phyloP scores from a whole-genome alignment of 768 basidiomycete genomes.

The Boletus insuetus region DNA sequence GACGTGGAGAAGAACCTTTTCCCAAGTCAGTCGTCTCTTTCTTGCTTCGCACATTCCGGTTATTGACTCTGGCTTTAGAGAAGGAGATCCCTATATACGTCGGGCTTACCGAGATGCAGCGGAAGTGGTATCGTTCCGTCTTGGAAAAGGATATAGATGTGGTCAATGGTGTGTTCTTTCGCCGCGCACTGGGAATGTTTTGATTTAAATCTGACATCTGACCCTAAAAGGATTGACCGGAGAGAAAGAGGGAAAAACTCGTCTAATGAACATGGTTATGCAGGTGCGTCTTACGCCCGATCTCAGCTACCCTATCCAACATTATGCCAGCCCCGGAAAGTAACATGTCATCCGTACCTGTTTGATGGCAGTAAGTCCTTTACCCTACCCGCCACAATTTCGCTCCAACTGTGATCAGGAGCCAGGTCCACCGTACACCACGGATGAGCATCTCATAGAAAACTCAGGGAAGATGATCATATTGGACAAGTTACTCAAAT shows the following conservation, averaged over 20 bases:
- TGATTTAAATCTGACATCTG: background rate
- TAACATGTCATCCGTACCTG: conserved; percentile 87
- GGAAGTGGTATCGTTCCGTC: conserved; percentile 96
- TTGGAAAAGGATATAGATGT: conserved; percentile 98
- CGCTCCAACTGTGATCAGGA: conserved; percentile 49
- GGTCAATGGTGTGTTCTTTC: conserved; percentile 70
- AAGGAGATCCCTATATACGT: conserved; percentile 99
- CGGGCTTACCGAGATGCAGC: conserved; percentile 94
- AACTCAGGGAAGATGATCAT: conserved; percentile 98
- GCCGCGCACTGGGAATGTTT: background rate
- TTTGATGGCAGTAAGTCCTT: conserved; percentile 77
- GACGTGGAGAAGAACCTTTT: conserved; percentile 96
- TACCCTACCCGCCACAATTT: background rate
- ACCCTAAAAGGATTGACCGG: conserved; percentile 70
- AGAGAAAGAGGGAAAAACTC: conserved; percentile 98
- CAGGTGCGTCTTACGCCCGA: conserved; percentile 51
- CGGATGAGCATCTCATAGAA: conserved; percentile 92
- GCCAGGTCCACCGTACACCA: conserved; percentile 97
- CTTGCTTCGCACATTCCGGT: background rate
- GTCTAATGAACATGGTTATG: conserved; percentile 99
- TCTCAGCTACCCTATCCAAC: background rate
- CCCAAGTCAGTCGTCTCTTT: conserved; percentile 57
- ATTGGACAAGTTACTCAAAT: conserved; percentile 84
- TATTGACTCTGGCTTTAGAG: conserved; percentile 44
- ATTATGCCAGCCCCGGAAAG: conserved; percentile 59